phyloP scores from a whole-genome alignment of 1,139 yeast species.

The Pichia sp. region DNA sequence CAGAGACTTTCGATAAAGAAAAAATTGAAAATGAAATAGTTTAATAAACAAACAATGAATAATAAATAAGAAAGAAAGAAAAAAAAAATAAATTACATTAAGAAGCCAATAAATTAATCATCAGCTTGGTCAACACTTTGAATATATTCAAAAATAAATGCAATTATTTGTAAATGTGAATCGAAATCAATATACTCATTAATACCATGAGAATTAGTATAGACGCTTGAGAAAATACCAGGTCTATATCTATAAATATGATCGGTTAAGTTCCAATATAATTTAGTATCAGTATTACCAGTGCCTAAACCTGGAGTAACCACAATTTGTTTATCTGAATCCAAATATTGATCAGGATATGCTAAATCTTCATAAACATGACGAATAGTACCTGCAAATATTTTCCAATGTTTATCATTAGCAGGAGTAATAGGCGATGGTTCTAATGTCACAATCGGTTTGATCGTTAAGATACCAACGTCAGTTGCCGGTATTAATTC shows the following conservation, averaged over 20 bases:
- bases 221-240: constrained; percentile 26
- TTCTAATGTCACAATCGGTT: constrained; percentile 32
- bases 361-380: constrained; percentile 44
- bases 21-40: constrained; percentile 5
- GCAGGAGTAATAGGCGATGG: constrained; percentile 47
- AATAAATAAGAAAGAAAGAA: not conserved
- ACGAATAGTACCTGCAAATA: constrained; percentile 43
- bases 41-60: too few species aligned
- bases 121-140: constrained; percentile 16
- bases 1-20: constrained; percentile 1
- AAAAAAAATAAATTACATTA: not conserved
- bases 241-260: constrained; percentile 63
- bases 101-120: constrained; percentile 8
- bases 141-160: constrained; percentile 40
- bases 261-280: constrained; percentile 68
- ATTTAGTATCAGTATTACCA: constrained; percentile 79
- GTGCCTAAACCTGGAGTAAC: constrained; percentile 64
- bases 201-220: constrained; percentile 44
- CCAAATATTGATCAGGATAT: constrained; percentile 34
- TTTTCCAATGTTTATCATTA: constrained; percentile 38
- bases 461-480: constrained; percentile 44
- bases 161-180: constrained; percentile 51
- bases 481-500: constrained; percentile 34
- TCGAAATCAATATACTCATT: constrained; percentile 50
- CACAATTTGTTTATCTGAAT: constrained; percentile 40